Evolutionary conservation across 805 yeast genomes (phyloP), one percentile per base, ranked within the genome.

Genomic region (Ogataea zsoltii): DNA sequence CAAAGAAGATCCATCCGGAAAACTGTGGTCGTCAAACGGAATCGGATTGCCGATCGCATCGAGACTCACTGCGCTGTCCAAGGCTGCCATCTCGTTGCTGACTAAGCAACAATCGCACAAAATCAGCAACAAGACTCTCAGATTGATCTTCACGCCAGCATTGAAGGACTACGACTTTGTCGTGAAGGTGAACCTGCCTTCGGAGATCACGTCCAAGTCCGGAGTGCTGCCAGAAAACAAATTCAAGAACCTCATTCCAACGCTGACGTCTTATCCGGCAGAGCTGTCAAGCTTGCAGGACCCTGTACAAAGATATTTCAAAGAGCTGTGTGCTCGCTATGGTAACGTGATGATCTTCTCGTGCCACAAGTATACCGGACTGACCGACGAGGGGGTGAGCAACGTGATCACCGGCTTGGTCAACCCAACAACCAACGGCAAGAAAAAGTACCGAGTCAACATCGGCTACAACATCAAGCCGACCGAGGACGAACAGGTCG

Each of bases 1-100:
- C 1, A 84, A 82, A 59, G 84, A 81, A 49, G 98, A 94, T 60
- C 80, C 83, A n/a, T 79, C 92, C 11, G 98, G 98, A 36, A 80
- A 81, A 38, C 62, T 88, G 48, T 94, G 96, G 92, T 60, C 71
- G 2, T 64, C 69, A 3, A 55, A 57, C 28, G 56, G 56, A 16
- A 58, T 75, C 33, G 70, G 79, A 2, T 70, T 86, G 44, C 91
- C 97, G 7, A 83, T 91, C 46, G 90, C 96, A 4, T 76, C 91
- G 11, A 81, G 99, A 67, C 69, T 92, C 50, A 92, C 98, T 0
- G 91, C 95, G 0, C 74, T 94, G 49, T 79, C 97, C 1, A 79
- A 88, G 52, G 91, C 85, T 23, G 91, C 92, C 0, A 66, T 79
- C 33, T 74, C 75, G 15, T 61, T 85, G 45, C 63, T 83, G 16